Evolutionary conservation across 2,329 filamentous ascomycete genomes (phyloP).

Genomic region (Verticillium longisporum): DNA sequence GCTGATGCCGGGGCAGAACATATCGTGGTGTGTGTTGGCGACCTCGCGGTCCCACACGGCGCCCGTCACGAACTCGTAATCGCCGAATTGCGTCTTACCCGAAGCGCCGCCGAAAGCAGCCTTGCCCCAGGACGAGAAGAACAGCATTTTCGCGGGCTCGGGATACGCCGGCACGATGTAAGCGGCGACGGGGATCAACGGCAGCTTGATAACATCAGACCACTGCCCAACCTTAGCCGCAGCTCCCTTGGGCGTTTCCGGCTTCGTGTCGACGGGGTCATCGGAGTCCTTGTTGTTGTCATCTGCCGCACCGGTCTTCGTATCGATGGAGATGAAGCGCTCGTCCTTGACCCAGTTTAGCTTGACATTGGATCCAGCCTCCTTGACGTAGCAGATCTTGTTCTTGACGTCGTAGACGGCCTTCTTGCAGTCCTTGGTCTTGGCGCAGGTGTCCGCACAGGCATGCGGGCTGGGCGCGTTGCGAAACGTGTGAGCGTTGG

Average conservation of each 20-base stretch:
- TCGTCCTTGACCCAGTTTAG: constrained; percentile 12
- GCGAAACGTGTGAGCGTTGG: constrained; percentile 4
- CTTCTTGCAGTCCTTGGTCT: constrained; percentile 8
- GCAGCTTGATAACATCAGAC: constrained; percentile 17
- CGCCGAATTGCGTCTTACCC: constrained; percentile 14
- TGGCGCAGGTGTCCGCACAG: constrained; percentile 10
- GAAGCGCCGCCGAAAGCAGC: constrained; percentile 15
- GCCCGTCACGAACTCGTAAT: constrained; percentile 15
- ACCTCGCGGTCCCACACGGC: constrained; percentile 22
- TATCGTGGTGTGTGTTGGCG: constrained; percentile 40
- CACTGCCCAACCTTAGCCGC: constrained; percentile 13
- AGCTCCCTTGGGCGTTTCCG: neutral
- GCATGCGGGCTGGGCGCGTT: constrained; percentile 7
- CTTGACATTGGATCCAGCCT: neutral
- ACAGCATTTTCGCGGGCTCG: constrained; percentile 14
- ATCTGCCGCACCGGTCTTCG: constrained; percentile 5
- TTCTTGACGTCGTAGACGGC: constrained; percentile 13
- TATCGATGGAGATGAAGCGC: constrained; percentile 15
- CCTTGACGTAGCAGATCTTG: constrained; percentile 15
- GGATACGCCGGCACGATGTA: constrained; percentile 18
- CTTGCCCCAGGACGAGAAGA: constrained; percentile 17
- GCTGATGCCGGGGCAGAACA: constrained; percentile 52
- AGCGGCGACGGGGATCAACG: constrained; percentile 19
- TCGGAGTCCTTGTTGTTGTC: neutral
- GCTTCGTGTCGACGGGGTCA: neutral